These are phyloP conservation scores for Chenopodium album DNA, from an alignment of 148 eudicot species.

Conservation along the genomic window DNA sequence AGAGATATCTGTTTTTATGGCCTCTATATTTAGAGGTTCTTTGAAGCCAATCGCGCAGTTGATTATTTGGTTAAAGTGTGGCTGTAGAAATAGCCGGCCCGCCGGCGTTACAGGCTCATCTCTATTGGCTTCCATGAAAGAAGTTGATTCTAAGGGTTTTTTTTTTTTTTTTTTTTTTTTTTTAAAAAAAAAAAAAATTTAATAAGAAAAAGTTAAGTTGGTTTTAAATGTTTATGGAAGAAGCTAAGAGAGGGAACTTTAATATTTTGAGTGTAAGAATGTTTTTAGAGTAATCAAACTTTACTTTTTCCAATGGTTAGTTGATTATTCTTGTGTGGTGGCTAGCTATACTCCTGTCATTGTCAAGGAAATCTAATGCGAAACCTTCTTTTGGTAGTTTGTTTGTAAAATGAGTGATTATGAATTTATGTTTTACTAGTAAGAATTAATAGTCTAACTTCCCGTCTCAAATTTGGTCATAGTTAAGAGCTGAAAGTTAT, in stretches of 20 bases:
- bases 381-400: not conserved
- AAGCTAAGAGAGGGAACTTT: not conserved
- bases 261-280: not conserved
- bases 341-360: not conserved
- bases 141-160: not conserved
- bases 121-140: not conserved
- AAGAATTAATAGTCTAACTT: too few relatives aligned
- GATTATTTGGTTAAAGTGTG: slow-evolving; percentile 46
- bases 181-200: not conserved
- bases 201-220: too few relatives aligned
- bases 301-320: not conserved
- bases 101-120: slow-evolving; percentile 23
- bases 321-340: not conserved
- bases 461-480: too few relatives aligned
- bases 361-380: not conserved
- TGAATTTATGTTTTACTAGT: not conserved
- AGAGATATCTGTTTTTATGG: slow-evolving; percentile 36
- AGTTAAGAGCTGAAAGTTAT: too few relatives aligned
- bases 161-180: not conserved
- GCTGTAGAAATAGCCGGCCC: slow-evolving; percentile 32
- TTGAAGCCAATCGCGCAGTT: slow-evolving; percentile 43
- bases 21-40: slow-evolving; percentile 35
- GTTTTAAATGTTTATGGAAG: too few relatives aligned
- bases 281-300: not conserved
- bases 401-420: not conserved